Conservation (phyloP, 2,329 filamentous ascomycete species). For the Cladosporium austrohemisphaericum region DNA sequence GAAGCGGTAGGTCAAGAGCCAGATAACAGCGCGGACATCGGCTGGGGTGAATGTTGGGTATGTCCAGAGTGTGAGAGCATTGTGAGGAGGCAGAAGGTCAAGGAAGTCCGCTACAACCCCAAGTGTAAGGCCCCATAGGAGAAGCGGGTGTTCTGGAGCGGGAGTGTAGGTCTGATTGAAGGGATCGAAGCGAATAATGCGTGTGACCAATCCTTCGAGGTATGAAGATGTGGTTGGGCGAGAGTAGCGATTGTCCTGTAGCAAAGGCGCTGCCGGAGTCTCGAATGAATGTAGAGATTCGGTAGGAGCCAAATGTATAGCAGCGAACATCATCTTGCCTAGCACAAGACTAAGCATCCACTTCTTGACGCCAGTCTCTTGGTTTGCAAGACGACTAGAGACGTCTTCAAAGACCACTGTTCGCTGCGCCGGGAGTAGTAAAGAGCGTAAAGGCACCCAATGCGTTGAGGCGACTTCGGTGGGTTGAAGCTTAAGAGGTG, state of each 20-base stretch:
- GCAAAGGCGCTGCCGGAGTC: slow-evolving; percentile 25
- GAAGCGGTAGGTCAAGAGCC: slow-evolving; percentile 57
- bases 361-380: slow-evolving; percentile 52
- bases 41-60: slow-evolving; percentile 65
- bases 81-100: slow-evolving; percentile 62
- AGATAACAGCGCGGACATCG: slow-evolving; percentile 59
- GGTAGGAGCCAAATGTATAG: slow-evolving; percentile 59
- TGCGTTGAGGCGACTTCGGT: slow-evolving; percentile 65
- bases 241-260: slow-evolving; percentile 27
- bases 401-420: slow-evolving; percentile 63
- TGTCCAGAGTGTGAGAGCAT: slow-evolving; percentile 60
- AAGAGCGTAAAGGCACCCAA: slow-evolving; percentile 62
- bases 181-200: slow-evolving; percentile 25
- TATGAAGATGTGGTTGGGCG: slow-evolving; percentile 18
- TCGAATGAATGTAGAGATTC: slow-evolving; percentile 56
- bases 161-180: slow-evolving; percentile 31
- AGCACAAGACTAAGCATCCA: slow-evolving; percentile 55
- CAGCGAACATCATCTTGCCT: slow-evolving; percentile 65
- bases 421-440: slow-evolving; percentile 58
- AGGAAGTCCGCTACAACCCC: slow-evolving; percentile 66
- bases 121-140: slow-evolving; percentile 66
- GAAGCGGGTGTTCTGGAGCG: slow-evolving; percentile 45
- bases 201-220: slow-evolving; percentile 17
- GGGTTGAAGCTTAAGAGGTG: slow-evolving; percentile 60
- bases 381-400: slow-evolving; percentile 57